Evolutionary conservation across 2,329 filamentous ascomycete genomes (phyloP).

Genomic region (Dothideomycetidae sp.): DNA sequence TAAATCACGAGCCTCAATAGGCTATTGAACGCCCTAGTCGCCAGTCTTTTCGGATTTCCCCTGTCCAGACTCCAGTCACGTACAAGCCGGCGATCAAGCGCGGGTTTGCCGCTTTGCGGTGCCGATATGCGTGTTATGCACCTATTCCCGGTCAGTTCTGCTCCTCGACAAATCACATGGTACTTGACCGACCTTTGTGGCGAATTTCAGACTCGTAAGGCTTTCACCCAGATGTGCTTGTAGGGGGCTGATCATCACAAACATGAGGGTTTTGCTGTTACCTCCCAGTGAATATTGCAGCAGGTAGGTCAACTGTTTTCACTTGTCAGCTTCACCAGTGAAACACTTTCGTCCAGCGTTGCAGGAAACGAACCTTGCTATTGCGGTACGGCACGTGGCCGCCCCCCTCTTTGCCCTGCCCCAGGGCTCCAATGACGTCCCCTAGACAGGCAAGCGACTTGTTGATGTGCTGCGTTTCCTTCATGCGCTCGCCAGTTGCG

Average conservation of each 20-base stretch:
- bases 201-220: conserved; percentile 86
- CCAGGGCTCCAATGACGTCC: conserved; percentile 89
- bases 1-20: too few relatives aligned
- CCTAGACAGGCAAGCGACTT: conserved; percentile 82
- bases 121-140: conserved; percentile 83
- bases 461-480: conserved; percentile 96
- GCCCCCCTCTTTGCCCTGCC: conserved; percentile 53
- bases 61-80: too few relatives aligned
- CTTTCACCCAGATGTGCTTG: conserved; percentile 87
- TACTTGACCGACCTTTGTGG: conserved; percentile 59
- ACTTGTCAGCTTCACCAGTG: not conserved
- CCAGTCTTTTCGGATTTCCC: too few relatives aligned
- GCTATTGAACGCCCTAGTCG: too few relatives aligned
- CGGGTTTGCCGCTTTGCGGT: conserved; percentile 60
- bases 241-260: conserved; percentile 91
- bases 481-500: conserved; percentile 72
- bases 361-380: conserved; percentile 53
- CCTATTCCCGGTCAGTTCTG: conserved; percentile 28
- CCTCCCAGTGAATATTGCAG: conserved; percentile 89
- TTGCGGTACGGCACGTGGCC: conserved; percentile 83
- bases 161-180: not conserved
- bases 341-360: not conserved
- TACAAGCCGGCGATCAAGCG: too few relatives aligned
- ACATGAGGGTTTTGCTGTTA: conserved; percentile 92
- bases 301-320: conserved; percentile 65